A percentile compares a stretch with the other conserved stretches of the same genome.
phyloP scores from a whole-genome alignment of 208 protist genomes.

The Trypanosoma platydactyli region DNA sequence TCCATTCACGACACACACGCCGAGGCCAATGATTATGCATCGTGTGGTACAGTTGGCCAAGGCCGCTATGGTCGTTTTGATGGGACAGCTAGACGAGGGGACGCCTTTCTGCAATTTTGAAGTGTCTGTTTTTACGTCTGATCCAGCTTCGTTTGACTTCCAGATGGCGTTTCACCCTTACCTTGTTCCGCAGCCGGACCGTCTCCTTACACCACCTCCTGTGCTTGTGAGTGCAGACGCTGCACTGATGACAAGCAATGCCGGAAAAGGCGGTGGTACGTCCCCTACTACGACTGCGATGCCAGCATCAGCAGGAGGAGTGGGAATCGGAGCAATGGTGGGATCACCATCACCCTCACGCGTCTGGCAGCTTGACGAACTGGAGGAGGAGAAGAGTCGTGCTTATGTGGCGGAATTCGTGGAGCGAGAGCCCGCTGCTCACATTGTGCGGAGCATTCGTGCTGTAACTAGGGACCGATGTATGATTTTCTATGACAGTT shows the following conservation, averaged over 20 bases:
- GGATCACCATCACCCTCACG: conserved; percentile 18
- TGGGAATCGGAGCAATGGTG: background rate
- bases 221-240: background rate
- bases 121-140: conserved; percentile 51
- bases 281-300: conserved; percentile 1
- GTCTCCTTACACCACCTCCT: conserved; percentile 32
- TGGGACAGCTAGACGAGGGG: conserved; percentile 36
- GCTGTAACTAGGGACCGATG: conserved; percentile 65
- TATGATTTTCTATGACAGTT: conserved; percentile 85
- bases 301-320: background rate
- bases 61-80: conserved; percentile 41
- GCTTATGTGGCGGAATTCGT: conserved; percentile 73
- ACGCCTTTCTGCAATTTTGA: conserved; percentile 26
- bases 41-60: conserved; percentile 80
- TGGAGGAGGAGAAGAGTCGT: conserved; percentile 49
- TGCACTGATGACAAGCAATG: background rate
- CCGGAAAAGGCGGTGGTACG: background rate
- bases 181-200: conserved; percentile 69
- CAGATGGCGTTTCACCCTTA: conserved; percentile 69
- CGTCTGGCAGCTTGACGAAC: conserved; percentile 77
- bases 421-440: conserved; percentile 77
- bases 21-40: conserved; percentile 79
- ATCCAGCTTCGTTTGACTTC: conserved; percentile 69
- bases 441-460: conserved; percentile 69
- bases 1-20: conserved; percentile 81